These are phyloP conservation scores for Boletus speciosus DNA, from an alignment of 768 basidiomycete genomes.

Conservation along the genomic window DNA sequence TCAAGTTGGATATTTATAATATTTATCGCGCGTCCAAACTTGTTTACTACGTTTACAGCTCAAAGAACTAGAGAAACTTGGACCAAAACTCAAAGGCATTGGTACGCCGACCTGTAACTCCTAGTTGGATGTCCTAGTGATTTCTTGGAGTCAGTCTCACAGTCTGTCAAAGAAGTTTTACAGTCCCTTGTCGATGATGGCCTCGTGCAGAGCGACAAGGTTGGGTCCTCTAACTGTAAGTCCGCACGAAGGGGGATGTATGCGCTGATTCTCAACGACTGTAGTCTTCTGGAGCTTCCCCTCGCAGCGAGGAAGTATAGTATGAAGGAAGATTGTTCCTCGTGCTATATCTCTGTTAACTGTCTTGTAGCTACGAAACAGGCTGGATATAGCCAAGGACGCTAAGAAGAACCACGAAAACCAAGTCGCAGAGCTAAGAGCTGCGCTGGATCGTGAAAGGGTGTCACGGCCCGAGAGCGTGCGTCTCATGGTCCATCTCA, in stretches of 20 bases:
- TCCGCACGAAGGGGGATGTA: conserved; percentile 15
- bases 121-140: not conserved
- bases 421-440: conserved; percentile 49
- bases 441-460: conserved; percentile 49
- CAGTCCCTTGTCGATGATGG: conserved; percentile 86
- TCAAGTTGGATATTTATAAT: conserved; percentile 38
- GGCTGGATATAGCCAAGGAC: conserved; percentile 50
- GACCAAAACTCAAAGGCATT: conserved; percentile 87
- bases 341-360: not conserved
- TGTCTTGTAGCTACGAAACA: conserved; percentile 51
- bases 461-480: conserved; percentile 58
- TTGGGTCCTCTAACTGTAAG: conserved; percentile 91
- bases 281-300: conserved; percentile 96
- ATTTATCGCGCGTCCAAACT: not conserved
- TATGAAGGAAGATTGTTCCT: conserved; percentile 28
- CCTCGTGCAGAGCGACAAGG: conserved; percentile 85
- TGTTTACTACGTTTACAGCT: conserved; percentile 41
- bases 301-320: conserved; percentile 78
- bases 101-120: conserved; percentile 42
- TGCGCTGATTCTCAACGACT: conserved; percentile 16
- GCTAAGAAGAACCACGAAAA: conserved; percentile 37
- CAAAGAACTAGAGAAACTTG: conserved; percentile 90
- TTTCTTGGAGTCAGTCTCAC: conserved; percentile 54
- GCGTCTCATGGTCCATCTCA: conserved; percentile 9
- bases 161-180: conserved; percentile 88